phyloP scores from a whole-genome alignment of 2,329 filamentous ascomycete genomes.

The Venturia pyrina region DNA sequence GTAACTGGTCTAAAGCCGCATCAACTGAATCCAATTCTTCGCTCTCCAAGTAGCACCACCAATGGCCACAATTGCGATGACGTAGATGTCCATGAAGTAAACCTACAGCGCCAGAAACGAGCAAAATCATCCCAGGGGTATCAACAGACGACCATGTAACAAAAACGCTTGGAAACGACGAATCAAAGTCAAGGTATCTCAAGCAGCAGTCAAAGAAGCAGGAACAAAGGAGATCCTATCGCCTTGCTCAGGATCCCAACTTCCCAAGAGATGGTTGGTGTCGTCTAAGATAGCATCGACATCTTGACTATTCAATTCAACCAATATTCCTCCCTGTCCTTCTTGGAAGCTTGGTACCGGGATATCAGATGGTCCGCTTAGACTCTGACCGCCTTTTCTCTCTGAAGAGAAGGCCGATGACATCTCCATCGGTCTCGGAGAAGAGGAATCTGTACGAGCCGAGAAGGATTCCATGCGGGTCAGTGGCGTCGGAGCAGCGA shows the following conservation, averaged over 20 bases:
- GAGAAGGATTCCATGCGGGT: background rate
- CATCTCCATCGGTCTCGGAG: background rate
- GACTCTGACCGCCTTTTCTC: background rate
- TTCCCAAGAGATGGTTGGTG: background rate
- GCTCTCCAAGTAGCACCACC: background rate
- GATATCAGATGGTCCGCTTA: background rate
- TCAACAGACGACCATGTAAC: background rate
- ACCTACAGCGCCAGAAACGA: background rate
- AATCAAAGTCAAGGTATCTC: background rate
- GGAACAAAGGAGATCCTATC: background rate
- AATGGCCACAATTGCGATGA: background rate
- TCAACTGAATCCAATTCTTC: background rate
- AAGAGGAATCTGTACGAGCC: background rate
- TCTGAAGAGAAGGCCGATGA: too few relatives aligned
- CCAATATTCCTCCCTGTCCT: background rate
- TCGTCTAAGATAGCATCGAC: background rate
- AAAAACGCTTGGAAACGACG: background rate
- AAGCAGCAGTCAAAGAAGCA: background rate
- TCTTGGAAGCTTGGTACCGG: background rate
- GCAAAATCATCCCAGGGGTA: background rate
- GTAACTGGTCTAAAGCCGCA: too few relatives aligned
- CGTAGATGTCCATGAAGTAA: background rate
- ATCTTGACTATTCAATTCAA: background rate
- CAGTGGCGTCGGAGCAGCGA: background rate
- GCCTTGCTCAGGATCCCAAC: background rate